Conservation (phyloP, 805 yeast species). For the Lipomyces chichibuensis region DNA sequence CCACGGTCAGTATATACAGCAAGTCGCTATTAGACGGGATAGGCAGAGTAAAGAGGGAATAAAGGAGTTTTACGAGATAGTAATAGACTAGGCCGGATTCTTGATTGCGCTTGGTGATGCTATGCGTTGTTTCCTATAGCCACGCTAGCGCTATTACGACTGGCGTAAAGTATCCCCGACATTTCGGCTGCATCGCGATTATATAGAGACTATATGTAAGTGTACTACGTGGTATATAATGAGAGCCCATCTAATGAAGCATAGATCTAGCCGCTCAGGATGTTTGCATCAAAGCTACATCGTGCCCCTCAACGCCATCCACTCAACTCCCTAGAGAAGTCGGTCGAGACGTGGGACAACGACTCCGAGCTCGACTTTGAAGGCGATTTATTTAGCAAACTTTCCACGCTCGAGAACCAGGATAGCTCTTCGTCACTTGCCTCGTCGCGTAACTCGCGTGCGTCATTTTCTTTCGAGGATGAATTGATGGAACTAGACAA, state of each 20-base stretch:
- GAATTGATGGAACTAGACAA: not conserved
- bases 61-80: not conserved
- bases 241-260: not conserved
- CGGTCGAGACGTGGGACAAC: conserved; percentile 32
- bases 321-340: conserved; percentile 17
- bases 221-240: not conserved
- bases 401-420: conserved; percentile 16
- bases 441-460: conserved; percentile 6
- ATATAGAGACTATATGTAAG: not conserved
- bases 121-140: not conserved
- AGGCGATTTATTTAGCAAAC: conserved; percentile 23
- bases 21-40: not conserved
- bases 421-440: conserved; percentile 4
- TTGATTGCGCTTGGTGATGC: not conserved
- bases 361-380: conserved; percentile 29
- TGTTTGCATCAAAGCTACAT: not conserved
- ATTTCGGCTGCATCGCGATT: not conserved
- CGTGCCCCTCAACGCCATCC: conserved; percentile 21
- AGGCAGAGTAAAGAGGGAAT: not conserved
- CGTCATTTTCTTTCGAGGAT: not conserved
- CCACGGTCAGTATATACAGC: not conserved
- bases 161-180: not conserved
- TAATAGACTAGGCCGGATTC: not conserved
- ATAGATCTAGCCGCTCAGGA: not conserved
- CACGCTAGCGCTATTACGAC: not conserved